Percentiles rank a stretch among this genome's conserved stretches.
Conservation (phyloP, 164 flowering plant species). For the Hamamelis virginiana region DNA sequence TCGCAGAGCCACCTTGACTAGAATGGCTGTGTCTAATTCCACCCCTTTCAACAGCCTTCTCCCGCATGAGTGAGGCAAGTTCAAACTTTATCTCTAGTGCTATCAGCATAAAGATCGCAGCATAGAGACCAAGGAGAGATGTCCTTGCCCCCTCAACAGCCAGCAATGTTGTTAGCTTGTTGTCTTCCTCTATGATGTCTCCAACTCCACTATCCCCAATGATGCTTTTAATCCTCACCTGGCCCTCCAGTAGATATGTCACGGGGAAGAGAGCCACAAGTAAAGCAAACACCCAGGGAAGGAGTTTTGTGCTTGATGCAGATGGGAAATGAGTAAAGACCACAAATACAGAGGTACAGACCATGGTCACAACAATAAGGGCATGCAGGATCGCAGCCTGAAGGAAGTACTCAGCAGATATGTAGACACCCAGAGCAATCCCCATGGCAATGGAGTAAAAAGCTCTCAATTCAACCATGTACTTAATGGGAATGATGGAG, state of each 20-base stretch:
- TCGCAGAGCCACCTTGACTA: slow-evolving; percentile 41
- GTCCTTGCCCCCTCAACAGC: slow-evolving; percentile 97
- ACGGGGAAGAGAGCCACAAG: slow-evolving; percentile 97
- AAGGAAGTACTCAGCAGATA: slow-evolving; percentile 88
- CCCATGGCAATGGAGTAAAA: slow-evolving; percentile 84
- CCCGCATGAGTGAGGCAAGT: slow-evolving; percentile 74
- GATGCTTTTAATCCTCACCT: slow-evolving; percentile 60
- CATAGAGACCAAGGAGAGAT: slow-evolving; percentile 91
- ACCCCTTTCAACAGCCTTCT: slow-evolving; percentile 62
- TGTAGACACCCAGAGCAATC: slow-evolving; percentile 78
- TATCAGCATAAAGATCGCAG: slow-evolving; percentile 92
- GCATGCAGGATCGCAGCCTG: slow-evolving; percentile 71
- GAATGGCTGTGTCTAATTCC: slow-evolving; percentile 43
- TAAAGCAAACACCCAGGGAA: slow-evolving; percentile 94
- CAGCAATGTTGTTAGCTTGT: slow-evolving; percentile 60
- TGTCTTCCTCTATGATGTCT: slow-evolving; percentile 60
- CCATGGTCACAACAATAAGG: slow-evolving; percentile 75
- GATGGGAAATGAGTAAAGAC: slow-evolving; percentile 95
- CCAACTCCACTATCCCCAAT: slow-evolving; percentile 39
- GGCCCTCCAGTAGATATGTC: slow-evolving; percentile 90
- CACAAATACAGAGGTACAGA: slow-evolving; percentile 79
- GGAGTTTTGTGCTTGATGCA: slow-evolving; percentile 82
- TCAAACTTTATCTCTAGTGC: slow-evolving; percentile 93
- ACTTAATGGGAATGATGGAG: slow-evolving; percentile 82
- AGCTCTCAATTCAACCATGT: slow-evolving; percentile 80